Evolutionary conservation across 306 rosid genomes (phyloP), one percentile per base, ranked within the genome.

Genomic region (Castanea crenata): DNA sequence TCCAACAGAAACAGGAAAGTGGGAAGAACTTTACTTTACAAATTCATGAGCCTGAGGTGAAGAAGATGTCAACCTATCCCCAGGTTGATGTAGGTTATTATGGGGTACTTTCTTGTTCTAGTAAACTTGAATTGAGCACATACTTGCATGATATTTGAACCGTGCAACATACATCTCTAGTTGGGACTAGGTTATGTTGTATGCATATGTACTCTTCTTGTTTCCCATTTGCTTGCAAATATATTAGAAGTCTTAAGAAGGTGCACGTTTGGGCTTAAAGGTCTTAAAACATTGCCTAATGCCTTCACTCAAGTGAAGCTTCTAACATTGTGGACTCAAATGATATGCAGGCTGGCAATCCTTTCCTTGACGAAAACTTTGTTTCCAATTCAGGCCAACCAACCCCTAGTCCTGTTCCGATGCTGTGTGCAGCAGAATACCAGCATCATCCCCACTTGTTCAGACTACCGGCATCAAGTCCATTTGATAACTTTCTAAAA

Each of bases 401-500:
- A 64, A 61, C 83, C 38, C 74, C 69, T 20, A 59, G 78, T 52
- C 69, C 74, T 18, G 73, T 74, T 65, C 83, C 86, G 27, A 57
- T 55, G 82, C 74, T 34, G n/a, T 89, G 91, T 76, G 75, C 82
- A 75, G 80, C 88, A 0, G 91, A 90, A 49, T 77, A 74, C 83
- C 91, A 88, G 85, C 87, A 85, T 21, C 76, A 76, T 38, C 84
- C 88, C 27, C 72, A 79, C 70, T 64, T 76, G 49, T 93, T 96
- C 88, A 85, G 85, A 76, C 81, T 96, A 74, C 99, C 99, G 3
- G 88, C 92, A 18, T 79, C 99, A 35, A 96, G 94, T 77, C 99
- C 99, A 76, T 91, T 75, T 6, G 99, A 96, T 75, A 82, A 89
- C 88, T 96, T 96, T 83, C 85, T 93, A 41, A 96, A 96, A 83